Evolutionary conservation across 2,329 filamentous ascomycete species (phyloP), one percentile per base, ranked within the genome.

Genomic region (Ophiostoma tasmaniense): DNA sequence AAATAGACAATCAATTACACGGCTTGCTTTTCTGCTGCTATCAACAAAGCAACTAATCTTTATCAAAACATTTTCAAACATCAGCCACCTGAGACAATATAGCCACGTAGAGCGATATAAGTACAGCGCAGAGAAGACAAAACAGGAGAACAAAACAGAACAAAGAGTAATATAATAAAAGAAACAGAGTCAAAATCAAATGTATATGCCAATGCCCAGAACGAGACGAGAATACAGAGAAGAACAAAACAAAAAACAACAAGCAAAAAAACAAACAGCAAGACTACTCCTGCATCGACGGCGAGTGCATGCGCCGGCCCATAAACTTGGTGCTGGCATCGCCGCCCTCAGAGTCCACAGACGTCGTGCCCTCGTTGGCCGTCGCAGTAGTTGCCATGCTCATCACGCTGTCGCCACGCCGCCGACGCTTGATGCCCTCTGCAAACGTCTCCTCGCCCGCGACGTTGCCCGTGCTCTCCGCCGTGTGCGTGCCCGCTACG

Each of bases 311-410:
- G 64, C 70, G 70, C 50, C 73, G 71, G 3, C 73, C 73, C 73
- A 74, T 72, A 11, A 74, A 66, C 64, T 72, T 73, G 17, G 73
- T 73, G 71, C 73, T 74, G 2, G 73, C 73, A 55, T 74, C 73
- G 35, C 72, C 73, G 30, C 71, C 73, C 68, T 74, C 73, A 30
- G 70, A 68, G 67, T 74, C 73, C n/a, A 73, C 73, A 7, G 69
- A 37, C 25, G 66, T 35, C 7, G 64, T 66, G 39, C 62, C 67
- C 2, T 39, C 50, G 14, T 66, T 65, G 11, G 33, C 65, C 42
- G 71, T 71, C 10, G 71, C 69, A 4, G 68, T 67, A 30, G 68
- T 66, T 25, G 72, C 71, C 13, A 70, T 66, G 67, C 69, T 73
- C 50, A 73, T 52, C 33, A 73, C 64, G 64, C 72, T 74, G 66